Base-by-base conservation (phyloP, 495 filamentous ascomycete genomes). In the Pyrenopolyporus hunteri region DNA sequence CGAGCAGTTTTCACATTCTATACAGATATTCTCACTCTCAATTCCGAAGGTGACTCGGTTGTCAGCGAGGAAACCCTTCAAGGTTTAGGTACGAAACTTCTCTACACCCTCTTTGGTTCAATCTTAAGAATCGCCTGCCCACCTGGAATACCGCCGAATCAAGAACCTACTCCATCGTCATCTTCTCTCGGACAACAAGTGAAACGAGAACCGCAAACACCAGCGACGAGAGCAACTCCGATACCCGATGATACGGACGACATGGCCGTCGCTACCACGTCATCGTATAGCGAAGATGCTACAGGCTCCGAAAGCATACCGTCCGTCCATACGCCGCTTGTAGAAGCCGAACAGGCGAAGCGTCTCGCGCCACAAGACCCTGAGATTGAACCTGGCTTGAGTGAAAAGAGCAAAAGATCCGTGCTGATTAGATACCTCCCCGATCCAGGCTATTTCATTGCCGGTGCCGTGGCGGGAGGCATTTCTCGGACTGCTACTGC, bases 391-490 rank as follows among this genome's bases (percentile, higher is more conserved):
- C 29, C 56, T 59, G 51, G 52, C 56, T 53, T 59, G 56, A 63
- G 50, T 66, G 42, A 70, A 36, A 69, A 63, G 59, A 64, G 46
- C 39, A 73, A 76, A 70, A 73, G 75, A 69, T 66, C 70, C 65
- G 72, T 64, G 74, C 81, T 84, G 76, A 82, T 78, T 69, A 76
- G 74, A 59, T 73, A 82, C 63, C 72, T 82, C 47, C 82, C 82
- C 69, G 80, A 83, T 76, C 74, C 90, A 97, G 93, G 93, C 80
- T 98, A 98, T 77, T 98, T 98, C 74, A 73, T 93, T 79, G 95
- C 95, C 63, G 94, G 94, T 74, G 94, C 91, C 62, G 78, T 96
- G 49, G 92, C 94, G 61, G 94, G 94, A 56, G 92, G 88, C 67
- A 87, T 96, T 50, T 97, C 93, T 55, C 85, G 94, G 59, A 97